Evolutionary conservation across 441 rosid species (phyloP), one percentile per base, ranked within the genome.

Genomic region (Lepidium campestre): DNA sequence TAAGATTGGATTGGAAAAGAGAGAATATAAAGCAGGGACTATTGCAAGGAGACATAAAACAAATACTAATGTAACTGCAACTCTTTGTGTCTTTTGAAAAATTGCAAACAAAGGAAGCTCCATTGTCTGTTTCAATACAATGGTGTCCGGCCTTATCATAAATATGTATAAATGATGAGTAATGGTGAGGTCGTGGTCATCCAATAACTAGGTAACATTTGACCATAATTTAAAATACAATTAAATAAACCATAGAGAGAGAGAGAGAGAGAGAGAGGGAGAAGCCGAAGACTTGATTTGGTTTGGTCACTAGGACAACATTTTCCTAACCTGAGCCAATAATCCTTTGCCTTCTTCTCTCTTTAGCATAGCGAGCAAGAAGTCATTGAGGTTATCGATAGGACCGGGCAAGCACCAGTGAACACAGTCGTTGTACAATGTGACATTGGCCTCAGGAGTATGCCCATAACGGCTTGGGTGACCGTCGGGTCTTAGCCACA

Each of bases 381-480:
- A 86, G 76, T 86, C 87, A 12, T 68, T 86, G 78, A 83, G 84
- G 2, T 75, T 45, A 44, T 86, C 91, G 3, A 86, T 77, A 2
- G 91, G 91, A 36, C 91, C 89, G 3, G 89, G 89, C 71, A 84
- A 67, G 79, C 91, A 86, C 91, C 87, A 86, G 40, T 86, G 91
- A 48, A 86, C 85, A 29, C 87, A 86, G 56, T 84, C 91, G 15
- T 84, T 86, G 58, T 78, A 74, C 82, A 86, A 31, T 0, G 85
- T 67, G 19, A 81, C 85, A 50, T 86, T 82, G 19, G 81, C 83
- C 19, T 78, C 76, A 0, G 75, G 67, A 75, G 70, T 55, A 45
- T 84, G 89, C 9, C 91, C 89, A 17, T 77, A 86, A 45, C 68
- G 60, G 54, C 87, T 77, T 0, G 91, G 89, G 65, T 84, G 91